phyloP scores from a whole-genome alignment of 208 protist genomes.

The Endotrypanum monterogeii region DNA sequence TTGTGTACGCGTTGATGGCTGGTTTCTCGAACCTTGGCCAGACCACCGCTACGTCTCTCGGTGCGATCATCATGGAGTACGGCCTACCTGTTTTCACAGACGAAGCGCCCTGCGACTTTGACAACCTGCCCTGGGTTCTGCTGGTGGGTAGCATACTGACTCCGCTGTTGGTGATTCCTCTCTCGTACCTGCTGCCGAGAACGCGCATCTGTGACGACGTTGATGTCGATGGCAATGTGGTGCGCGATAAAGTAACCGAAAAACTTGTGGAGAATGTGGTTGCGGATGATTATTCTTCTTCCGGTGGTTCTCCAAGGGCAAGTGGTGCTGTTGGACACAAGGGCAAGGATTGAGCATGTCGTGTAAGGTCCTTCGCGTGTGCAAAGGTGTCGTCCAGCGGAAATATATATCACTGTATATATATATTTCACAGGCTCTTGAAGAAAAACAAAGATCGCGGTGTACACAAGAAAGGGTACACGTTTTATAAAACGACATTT shows the following conservation, averaged over 20 bases:
- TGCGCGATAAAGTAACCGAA: neutral
- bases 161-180: conserved; percentile 36
- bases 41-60: conserved; percentile 40
- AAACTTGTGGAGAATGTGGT: neutral
- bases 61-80: conserved; percentile 49
- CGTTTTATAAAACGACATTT: no score
- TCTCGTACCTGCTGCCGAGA: neutral
- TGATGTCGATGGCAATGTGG: conserved; percentile 40
- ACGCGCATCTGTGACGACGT: conserved; percentile 48
- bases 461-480: no score
- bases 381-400: no score
- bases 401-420: no score
- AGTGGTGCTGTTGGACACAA: neutral
- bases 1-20: conserved; percentile 75
- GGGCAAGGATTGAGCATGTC: neutral
- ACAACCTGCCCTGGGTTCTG: conserved; percentile 49
- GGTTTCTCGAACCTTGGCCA: conserved; percentile 70
- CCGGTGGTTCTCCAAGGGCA: neutral
- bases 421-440: no score
- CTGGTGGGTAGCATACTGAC: conserved; percentile 48
- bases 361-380: no score
- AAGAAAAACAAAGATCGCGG: no score
- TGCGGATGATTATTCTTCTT: neutral
- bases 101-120: conserved; percentile 53
- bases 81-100: conserved; percentile 41